Base-by-base conservation (phyloP, 2,329 filamentous ascomycete genomes). In the Lasiodiplodia citricola region DNA sequence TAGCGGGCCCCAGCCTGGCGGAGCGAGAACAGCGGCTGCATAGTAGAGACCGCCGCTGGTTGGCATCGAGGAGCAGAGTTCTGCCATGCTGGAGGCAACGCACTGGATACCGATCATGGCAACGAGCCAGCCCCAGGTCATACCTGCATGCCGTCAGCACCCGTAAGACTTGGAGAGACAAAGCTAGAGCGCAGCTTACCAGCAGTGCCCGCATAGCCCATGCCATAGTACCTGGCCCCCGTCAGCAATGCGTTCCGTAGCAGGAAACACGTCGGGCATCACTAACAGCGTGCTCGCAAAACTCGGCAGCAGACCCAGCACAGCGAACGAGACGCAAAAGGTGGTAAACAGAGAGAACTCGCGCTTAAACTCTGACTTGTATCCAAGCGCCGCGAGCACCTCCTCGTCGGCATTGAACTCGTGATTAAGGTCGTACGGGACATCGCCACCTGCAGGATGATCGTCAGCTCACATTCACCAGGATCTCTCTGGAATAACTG, bases 101-200 rank as follows among this genome's bases (percentile, higher is more conserved):
- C 87, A 89, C 75, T 92, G 87, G 50, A 93, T 91, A 51, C 92
- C 92, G 5, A 90, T 72, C 86, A 92, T 91, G 60, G 90, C 90
- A 56, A 93, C 83, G 35, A 92, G 80, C 91, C 91, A 93, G 5
- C 91, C 91, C 91, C 91, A 93, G 2, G 89, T 89, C 89, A 92
- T 91, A 28, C 89, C 88, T 69, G 83, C 31, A n/a, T 18, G 10
- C n/a, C 47, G 23, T n/a, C 8, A 52, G 37, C 51, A 47, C 67
- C 73, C 44, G 74, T 69, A 28, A 41, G 41, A 8, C 44, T 47
- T 8, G 44, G 21, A 47, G 18, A 28, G 28, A 28, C 16, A 41
- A 16, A 16, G 1, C 21, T 23, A 66, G 31, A 56, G 41, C 52
- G 41, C n/a, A 50, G 38, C 76, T 44, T 74, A 73, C 80, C 80